Conservation (phyloP, 2,329 filamentous ascomycete species). For the Scedosporium minutisporum region DNA sequence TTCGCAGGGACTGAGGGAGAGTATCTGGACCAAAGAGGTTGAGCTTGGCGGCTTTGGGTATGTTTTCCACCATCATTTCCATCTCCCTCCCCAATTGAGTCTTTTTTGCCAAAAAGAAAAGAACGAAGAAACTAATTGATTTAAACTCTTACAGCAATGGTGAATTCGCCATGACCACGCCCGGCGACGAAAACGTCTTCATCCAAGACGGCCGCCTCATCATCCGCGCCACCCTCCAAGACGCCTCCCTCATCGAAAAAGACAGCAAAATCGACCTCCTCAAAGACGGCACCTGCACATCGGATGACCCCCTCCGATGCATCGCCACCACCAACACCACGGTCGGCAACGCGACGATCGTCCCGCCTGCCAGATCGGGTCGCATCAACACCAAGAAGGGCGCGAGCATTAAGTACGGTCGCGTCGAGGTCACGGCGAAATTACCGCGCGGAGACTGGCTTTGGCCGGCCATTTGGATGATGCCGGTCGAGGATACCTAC, state of each 20-base stretch:
- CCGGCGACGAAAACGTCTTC: constrained; percentile 63
- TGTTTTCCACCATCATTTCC: constrained; percentile 19
- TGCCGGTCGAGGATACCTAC: constrained; percentile 63
- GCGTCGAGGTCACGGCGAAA: constrained; percentile 69
- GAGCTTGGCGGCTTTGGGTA: constrained; percentile 70
- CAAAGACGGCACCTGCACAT: constrained; percentile 58
- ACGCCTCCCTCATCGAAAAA: constrained; percentile 53
- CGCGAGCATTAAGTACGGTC: constrained; percentile 67
- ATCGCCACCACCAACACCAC: constrained; percentile 66
- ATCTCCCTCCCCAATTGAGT: neutral
- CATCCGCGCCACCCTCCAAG: constrained; percentile 71
- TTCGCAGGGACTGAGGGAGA: constrained; percentile 43
- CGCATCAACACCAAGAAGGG: constrained; percentile 67
- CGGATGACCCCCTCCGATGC: constrained; percentile 45
- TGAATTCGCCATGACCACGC: constrained; percentile 70
- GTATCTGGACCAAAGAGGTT: constrained; percentile 65
- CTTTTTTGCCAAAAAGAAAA: neutral
- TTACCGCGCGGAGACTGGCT: constrained; percentile 75
- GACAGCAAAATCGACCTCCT: constrained; percentile 61
- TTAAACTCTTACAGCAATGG: constrained; percentile 49
- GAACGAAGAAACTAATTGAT: constrained; percentile 5
- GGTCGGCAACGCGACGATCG: constrained; percentile 57
- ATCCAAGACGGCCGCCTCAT: constrained; percentile 58
- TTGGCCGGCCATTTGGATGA: constrained; percentile 89
- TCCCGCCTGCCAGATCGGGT: constrained; percentile 69